Base-by-base conservation (phyloP, 2,329 filamentous ascomycete species). In the Apiospora koreana region DNA sequence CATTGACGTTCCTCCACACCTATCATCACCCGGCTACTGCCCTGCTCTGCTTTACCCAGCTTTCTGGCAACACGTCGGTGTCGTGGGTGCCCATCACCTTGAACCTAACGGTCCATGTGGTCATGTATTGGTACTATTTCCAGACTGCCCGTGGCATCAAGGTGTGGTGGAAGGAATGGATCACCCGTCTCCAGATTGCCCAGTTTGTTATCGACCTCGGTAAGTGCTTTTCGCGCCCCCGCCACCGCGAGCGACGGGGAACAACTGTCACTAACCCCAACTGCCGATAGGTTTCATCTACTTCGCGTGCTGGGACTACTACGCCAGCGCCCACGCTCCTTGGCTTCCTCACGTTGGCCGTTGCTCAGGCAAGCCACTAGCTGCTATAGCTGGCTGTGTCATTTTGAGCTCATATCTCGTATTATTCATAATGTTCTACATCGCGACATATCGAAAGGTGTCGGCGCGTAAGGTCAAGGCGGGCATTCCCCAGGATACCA, bases 121-220 rank as follows among this genome's bases (percentile, higher is more conserved):
- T 97, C 80, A 98, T 98, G 95, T 98, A 98, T 91, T 97, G 94
- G 94, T 98, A 98, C 90, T 98, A 98, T 89, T 98, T 98, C 91
- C 95, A 98, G 88, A 94, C 93, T 79, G 94, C 95, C 67, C 94
- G 95, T 77, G 95, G 95, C 76, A 90, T 98, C 82, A 92, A 91
- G 78, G 95, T 97, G 83, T 97, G 94, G 94, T 98, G 95, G 95
- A 98, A 98, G 91, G 93, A 97, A 86, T 98, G 95, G 92, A 96
- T 98, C 81, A 98, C 95, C 77, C 93, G 94, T 79, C 92, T 97
- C 80, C 95, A 98, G 84, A 98, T 98, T 82, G 89, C 92, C 77
- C 95, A 98, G 82, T 98, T 98, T 85, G 89, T 98, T 80, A 94
- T 98, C 82, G 95, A 97, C 83, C 91, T 98, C 72, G 94, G 93